phyloP scores from a whole-genome alignment of 2,329 filamentous ascomycete species.

The Emericellopsis atlantica region DNA sequence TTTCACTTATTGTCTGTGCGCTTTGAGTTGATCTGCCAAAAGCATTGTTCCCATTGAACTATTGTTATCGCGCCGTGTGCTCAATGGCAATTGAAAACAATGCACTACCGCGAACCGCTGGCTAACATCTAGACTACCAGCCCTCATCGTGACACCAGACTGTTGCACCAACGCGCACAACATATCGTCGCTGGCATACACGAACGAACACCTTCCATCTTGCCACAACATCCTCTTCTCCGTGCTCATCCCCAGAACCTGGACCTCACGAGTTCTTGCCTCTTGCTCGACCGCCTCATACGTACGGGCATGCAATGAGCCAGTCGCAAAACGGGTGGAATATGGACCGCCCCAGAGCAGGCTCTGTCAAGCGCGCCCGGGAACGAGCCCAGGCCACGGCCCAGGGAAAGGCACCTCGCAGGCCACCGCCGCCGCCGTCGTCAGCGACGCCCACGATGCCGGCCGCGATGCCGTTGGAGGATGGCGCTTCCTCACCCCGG shows the following conservation, averaged over 20 bases:
- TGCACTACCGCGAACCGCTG: background rate
- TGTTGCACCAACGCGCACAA: background rate
- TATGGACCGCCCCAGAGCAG: constrained; percentile 33
- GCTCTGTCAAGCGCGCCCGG: constrained; percentile 41
- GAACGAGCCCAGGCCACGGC: constrained; percentile 30
- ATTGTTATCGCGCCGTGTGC: background rate
- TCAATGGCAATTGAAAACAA: background rate
- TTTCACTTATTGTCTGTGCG: background rate
- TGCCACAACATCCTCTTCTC: background rate
- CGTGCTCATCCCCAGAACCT: background rate
- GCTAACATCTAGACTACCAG: background rate
- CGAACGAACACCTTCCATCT: background rate
- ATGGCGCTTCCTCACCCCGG: background rate
- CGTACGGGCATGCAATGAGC: constrained; percentile 27
- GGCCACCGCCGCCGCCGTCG: background rate
- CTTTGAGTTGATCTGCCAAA: background rate
- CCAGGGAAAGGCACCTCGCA: background rate
- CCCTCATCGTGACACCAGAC: background rate
- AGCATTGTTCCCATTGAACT: background rate
- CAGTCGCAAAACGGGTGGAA: constrained; percentile 38
- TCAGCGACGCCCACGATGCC: background rate
- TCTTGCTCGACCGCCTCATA: background rate
- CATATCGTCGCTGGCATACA: background rate
- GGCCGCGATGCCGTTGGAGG: background rate
- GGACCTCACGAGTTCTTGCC: background rate